Conservation (phyloP, 23 red algal genomes). For the Gracilaria domingensis region DNA sequence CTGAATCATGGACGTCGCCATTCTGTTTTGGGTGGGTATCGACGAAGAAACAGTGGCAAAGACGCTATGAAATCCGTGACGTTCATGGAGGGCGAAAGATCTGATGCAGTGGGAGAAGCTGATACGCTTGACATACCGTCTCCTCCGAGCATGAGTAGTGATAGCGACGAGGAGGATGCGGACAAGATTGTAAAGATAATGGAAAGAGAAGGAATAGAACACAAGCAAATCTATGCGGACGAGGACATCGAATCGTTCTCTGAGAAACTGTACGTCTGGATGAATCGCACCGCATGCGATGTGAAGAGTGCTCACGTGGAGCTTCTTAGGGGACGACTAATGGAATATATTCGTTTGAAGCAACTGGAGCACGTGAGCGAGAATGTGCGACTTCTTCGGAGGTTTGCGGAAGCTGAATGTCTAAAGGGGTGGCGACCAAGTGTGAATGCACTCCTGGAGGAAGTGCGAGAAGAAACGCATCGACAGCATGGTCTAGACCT, state of each 20-base stretch:
- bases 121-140: constrained; percentile 62
- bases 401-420: constrained; percentile 41
- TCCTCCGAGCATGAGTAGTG: constrained; percentile 67
- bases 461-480: constrained; percentile 24
- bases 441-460: not conserved
- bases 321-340: constrained; percentile 51
- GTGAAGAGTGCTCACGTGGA: constrained; percentile 71
- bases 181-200: constrained; percentile 22
- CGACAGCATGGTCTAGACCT: constrained; percentile 26
- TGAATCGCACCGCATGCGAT: constrained; percentile 24
- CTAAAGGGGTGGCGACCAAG: constrained; percentile 24
- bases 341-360: constrained; percentile 52
- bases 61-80: not conserved
- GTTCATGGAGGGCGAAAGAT: not conserved
- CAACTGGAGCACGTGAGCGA: constrained; percentile 33
- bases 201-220: constrained; percentile 4
- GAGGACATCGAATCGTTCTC: constrained; percentile 37
- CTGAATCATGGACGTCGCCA: constrained; percentile 29
- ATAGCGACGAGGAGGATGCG: constrained; percentile 9
- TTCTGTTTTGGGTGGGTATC: not conserved
- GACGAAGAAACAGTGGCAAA: not conserved
- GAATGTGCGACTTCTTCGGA: constrained; percentile 29
- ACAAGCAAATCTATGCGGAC: constrained; percentile 32
- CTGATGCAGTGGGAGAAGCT: not conserved
- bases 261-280: constrained; percentile 39